Conservation (phyloP, 352 stramenopile genomes). For the Peronospora destructor region DNA sequence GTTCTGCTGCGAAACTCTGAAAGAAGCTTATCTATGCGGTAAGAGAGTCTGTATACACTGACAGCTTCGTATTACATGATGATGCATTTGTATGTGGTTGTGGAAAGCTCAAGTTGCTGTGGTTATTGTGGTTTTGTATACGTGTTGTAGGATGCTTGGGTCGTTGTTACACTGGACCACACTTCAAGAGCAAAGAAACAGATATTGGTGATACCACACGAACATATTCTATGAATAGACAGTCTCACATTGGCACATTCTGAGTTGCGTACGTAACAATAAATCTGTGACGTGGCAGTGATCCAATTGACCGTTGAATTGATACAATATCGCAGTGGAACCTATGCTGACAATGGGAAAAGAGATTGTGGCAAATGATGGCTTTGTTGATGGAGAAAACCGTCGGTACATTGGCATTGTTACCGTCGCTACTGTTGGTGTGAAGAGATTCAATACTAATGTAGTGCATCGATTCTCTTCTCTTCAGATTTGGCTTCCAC, state of each 20-base stretch:
- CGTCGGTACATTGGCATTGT: conserved; percentile 24
- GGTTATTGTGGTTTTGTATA: no score
- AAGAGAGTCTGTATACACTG: background rate
- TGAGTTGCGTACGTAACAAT: conserved; percentile 33
- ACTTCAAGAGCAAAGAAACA: conserved; percentile 50
- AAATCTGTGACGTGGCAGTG: background rate
- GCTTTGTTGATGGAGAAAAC: conserved; percentile 26
- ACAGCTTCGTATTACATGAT: no score
- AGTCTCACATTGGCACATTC: conserved; percentile 36
- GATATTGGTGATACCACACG: conserved; percentile 52
- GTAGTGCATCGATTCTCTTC: background rate
- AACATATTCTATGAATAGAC: conserved; percentile 53
- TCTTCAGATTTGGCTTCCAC: conserved; percentile 61
- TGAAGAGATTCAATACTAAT: conserved; percentile 1
- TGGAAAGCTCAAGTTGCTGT: background rate
- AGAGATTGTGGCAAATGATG: conserved; percentile 39
- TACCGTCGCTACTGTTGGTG: background rate
- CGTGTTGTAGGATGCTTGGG: conserved; percentile 36
- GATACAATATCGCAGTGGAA: conserved; percentile 27
- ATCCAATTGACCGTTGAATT: background rate
- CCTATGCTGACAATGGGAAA: conserved; percentile 55
- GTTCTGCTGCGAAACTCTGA: conserved; percentile 56
- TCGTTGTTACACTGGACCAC: conserved; percentile 57
- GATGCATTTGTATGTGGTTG: no score
- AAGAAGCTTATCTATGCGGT: conserved; percentile 62